Conservation (phyloP, 306 rosid species). For the Cucumis cinereus region DNA sequence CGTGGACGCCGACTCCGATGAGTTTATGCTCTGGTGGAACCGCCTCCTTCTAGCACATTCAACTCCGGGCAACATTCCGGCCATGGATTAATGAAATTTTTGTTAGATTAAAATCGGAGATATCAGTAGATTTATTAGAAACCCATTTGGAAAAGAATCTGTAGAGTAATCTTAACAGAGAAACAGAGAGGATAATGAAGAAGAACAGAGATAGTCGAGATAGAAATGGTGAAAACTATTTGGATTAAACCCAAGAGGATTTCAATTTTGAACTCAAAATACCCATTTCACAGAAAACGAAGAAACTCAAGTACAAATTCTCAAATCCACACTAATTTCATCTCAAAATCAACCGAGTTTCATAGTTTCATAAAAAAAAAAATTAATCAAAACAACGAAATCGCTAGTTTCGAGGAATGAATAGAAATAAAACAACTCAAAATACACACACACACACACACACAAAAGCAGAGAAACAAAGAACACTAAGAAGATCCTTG, state of each 20-base stretch:
- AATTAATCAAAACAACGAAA: no score
- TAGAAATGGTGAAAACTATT: background rate
- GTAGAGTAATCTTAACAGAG: background rate
- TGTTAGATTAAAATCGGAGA: background rate
- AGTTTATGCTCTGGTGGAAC: slow-evolving; percentile 32
- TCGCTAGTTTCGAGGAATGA: no score
- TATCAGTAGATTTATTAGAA: background rate
- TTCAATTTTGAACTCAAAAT: background rate
- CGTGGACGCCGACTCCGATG: slow-evolving; percentile 21
- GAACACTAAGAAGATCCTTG: no score
- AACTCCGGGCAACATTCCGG: slow-evolving; percentile 85
- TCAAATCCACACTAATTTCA: background rate
- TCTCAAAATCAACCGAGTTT: background rate
- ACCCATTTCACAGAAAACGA: background rate
- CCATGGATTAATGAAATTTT: slow-evolving; percentile 20
- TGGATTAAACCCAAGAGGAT: background rate
- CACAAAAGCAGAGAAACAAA: no score
- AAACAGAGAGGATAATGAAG: background rate
- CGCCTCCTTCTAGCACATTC: slow-evolving; percentile 85
- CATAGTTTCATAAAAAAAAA: background rate
- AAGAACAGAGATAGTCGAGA: background rate
- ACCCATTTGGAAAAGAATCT: background rate
- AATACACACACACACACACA: no score
- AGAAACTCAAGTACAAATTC: background rate
- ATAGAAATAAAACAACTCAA: no score